Percentiles rank a stretch among this genome's conserved stretches.
These are phyloP conservation scores for Curvularia hawaiiensis DNA, from an alignment of 2,329 filamentous ascomycete species.

Conservation along the genomic window DNA sequence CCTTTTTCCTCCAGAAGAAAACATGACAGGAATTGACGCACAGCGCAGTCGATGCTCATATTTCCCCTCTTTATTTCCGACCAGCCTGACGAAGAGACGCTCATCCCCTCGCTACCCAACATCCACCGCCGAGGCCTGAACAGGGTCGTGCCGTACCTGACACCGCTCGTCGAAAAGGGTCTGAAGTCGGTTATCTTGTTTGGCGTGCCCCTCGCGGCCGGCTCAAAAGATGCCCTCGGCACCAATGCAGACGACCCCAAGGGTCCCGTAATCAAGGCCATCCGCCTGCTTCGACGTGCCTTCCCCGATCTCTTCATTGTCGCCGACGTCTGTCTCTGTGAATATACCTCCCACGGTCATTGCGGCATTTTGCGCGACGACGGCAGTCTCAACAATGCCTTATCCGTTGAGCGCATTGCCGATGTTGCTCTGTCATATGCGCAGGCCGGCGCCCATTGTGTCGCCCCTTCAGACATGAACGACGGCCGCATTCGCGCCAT, in stretches of 20 bases:
- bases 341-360: conserved; percentile 98
- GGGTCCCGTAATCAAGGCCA: conserved; percentile 87
- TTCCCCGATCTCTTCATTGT: conserved; percentile 93
- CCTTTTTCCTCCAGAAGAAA: neutral
- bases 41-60: conserved; percentile 87
- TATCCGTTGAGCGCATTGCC: conserved; percentile 92
- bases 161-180: conserved; percentile 86
- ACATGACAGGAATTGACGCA: conserved; percentile 24
- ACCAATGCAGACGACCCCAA: conserved; percentile 91
- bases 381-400: conserved; percentile 87
- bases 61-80: conserved; percentile 98
- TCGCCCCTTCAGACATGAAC: conserved; percentile 98
- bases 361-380: conserved; percentile 96
- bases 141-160: conserved; percentile 81
- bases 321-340: conserved; percentile 94
- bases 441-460: conserved; percentile 92
- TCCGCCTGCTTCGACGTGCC: conserved; percentile 79
- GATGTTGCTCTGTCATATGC: conserved; percentile 99
- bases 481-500: conserved; percentile 96
- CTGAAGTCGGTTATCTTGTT: conserved; percentile 94
- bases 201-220: conserved; percentile 80
- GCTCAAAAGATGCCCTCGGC: conserved; percentile 87
- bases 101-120: conserved; percentile 88
- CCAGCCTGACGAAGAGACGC: conserved; percentile 86
- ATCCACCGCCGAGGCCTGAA: conserved; percentile 89